Evolutionary conservation across 306 rosid species (phyloP).

Genomic region (Gleditsia sinensis): DNA sequence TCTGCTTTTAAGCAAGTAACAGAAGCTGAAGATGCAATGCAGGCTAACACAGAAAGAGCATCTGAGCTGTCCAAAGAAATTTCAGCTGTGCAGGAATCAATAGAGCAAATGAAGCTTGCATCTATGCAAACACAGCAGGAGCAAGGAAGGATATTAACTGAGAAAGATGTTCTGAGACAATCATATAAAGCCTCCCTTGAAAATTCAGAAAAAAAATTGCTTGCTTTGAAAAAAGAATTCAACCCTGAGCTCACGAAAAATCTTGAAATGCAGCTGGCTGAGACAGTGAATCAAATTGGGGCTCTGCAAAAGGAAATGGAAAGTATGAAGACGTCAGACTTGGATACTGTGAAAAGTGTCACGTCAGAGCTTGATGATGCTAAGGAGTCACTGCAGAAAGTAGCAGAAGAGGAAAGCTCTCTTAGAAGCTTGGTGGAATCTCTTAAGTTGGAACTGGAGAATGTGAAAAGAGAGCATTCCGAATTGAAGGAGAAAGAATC

Average conservation of each 20-base stretch:
- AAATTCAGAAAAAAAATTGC: slow-evolving; percentile 61
- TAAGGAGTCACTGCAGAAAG: slow-evolving; percentile 80
- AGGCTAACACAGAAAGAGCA: slow-evolving; percentile 62
- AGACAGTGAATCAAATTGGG: slow-evolving; percentile 63
- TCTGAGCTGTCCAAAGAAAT: slow-evolving; percentile 79
- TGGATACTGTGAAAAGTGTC: slow-evolving; percentile 72
- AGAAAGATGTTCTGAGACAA: slow-evolving; percentile 75
- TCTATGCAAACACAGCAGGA: slow-evolving; percentile 67
- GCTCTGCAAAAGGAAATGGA: slow-evolving; percentile 77
- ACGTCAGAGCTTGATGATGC: slow-evolving; percentile 87
- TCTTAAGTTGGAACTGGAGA: slow-evolving; percentile 84
- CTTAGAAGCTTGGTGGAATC: slow-evolving; percentile 72
- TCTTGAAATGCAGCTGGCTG: slow-evolving; percentile 69
- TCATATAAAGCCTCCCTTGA: slow-evolving; percentile 70
- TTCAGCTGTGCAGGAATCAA: slow-evolving; percentile 69
- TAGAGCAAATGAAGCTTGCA: slow-evolving; percentile 74
- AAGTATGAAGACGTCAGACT: slow-evolving; percentile 65
- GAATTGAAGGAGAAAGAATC: slow-evolving; percentile 86
- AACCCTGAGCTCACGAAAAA: slow-evolving; percentile 64
- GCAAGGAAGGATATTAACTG: slow-evolving; percentile 62
- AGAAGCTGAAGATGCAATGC: slow-evolving; percentile 66
- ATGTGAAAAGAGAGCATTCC: slow-evolving; percentile 80
- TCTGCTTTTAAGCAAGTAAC: slow-evolving; percentile 62
- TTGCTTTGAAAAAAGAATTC: slow-evolving; percentile 57
- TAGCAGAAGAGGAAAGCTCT: slow-evolving; percentile 86